A percentile compares a stretch with the other conserved stretches of the same genome.
Conservation (phyloP, 495 filamentous ascomycete genomes). For the Aspergillus affinis region DNA sequence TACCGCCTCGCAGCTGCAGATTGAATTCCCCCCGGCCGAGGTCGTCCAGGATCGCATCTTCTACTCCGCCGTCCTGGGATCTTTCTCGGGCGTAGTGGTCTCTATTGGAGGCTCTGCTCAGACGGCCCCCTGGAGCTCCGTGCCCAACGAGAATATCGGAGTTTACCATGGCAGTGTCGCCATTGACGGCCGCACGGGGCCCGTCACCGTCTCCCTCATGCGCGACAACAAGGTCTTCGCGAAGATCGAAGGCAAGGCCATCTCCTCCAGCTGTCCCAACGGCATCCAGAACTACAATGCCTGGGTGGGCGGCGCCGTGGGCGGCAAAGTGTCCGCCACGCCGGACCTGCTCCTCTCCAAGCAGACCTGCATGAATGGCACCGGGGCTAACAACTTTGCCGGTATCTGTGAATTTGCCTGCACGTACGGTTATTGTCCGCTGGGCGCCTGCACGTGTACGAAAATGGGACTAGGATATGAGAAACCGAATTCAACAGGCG, state of each 20-base stretch:
- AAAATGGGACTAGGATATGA: constrained; percentile 9
- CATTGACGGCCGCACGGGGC: constrained; percentile 47
- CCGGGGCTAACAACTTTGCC: constrained; percentile 6
- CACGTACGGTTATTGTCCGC: constrained; percentile 18
- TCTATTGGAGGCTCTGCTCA: constrained; percentile 41
- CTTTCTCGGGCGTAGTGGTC: constrained; percentile 39
- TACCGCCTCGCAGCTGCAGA: constrained; percentile 20
- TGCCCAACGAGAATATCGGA: constrained; percentile 31
- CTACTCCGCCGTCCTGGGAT: constrained; percentile 26
- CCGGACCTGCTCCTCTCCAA: constrained; percentile 56
- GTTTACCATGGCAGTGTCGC: constrained; percentile 49
- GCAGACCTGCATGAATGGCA: constrained; percentile 27
- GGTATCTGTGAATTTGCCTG: constrained; percentile 20
- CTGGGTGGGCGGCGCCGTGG: constrained; percentile 26
- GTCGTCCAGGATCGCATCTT: constrained; percentile 31
- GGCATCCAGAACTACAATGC: constrained; percentile 51
- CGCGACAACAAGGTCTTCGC: constrained; percentile 28
- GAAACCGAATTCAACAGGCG: constrained; percentile 7
- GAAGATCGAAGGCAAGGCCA: constrained; percentile 39
- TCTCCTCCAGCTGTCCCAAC: constrained; percentile 38
- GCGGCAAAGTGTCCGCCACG: constrained; percentile 40
- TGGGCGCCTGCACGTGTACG: constrained; percentile 18
- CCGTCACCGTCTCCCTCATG: constrained; percentile 47
- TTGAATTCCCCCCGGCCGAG: constrained; percentile 16
- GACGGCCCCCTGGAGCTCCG: constrained; percentile 33